Evolutionary conservation across 208 protist species (phyloP), one percentile per base, ranked within the genome.

Genomic region (Trypanosoma rangeli): DNA sequence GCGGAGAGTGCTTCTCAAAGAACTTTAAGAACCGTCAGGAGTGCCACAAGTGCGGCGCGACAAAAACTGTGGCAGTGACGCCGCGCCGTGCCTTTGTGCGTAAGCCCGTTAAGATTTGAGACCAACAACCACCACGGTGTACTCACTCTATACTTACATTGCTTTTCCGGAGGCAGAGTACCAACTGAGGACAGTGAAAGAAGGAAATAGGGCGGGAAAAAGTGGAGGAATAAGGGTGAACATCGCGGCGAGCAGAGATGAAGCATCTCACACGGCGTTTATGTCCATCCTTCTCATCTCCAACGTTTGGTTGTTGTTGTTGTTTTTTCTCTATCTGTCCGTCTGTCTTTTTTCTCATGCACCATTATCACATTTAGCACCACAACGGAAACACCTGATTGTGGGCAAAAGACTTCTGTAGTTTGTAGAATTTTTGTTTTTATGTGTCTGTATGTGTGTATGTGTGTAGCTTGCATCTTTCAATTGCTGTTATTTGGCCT

Each of bases 1-100:
- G 90, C 58, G 86, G 80, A 16, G 93, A 93, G 73, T 96, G 90
- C 68, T 94, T 92, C 70, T 70, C 86, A n/a, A 83, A 79, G 61
- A 96, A 96, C 65, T 92, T 85, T 73, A 70, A 70, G 53, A 82
- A 69, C 16, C 78, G 81, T 12, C 26, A 48, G 9, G 90, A 94
- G 26, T 96, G 90, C 57, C 89, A 79, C 70, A 92, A 93, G 54
- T 96, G 90, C 70, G 90, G 90, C 0, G 64, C 88, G 35, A 72
- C 74, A n/a, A 92, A 92, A 64, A 79, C 66, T 13, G 46, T 81
- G 1, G 73, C 80, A 3, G 42, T 77, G 12, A 61, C 78, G 1
- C 64, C 78, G 39, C 79, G 83, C 13, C 74, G 83, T 26, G 71
- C 75, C 1, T 70, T 70, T 52, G 84, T 79, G 3, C 83, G 88